These are phyloP conservation scores for Spathaspora sp. DNA, from an alignment of 805 yeast genomes.

Conservation along the genomic window DNA sequence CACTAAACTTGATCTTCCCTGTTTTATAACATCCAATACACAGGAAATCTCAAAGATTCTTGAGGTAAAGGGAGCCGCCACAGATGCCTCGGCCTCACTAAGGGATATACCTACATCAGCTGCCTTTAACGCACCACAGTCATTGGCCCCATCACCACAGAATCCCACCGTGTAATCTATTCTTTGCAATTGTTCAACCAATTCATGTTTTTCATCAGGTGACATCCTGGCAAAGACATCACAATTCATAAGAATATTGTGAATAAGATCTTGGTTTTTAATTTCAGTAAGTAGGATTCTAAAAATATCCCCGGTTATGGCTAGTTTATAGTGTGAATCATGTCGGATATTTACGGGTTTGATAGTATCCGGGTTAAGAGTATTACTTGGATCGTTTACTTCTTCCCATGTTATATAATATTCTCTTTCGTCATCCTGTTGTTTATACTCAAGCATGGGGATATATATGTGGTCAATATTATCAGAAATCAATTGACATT, in stretches of 20 bases:
- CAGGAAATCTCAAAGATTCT: conserved; percentile 87
- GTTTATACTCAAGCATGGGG: conserved; percentile 52
- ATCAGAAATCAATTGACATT: conserved; percentile 63
- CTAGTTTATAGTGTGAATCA: conserved; percentile 53
- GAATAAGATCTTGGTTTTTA: conserved; percentile 36
- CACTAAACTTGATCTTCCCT: conserved; percentile 92
- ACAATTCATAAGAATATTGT: conserved; percentile 63
- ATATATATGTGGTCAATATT: conserved; percentile 37
- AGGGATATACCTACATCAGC: conserved; percentile 96
- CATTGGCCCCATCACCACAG: conserved; percentile 99
- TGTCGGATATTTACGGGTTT: conserved; percentile 37
- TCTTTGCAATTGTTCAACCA: conserved; percentile 80
- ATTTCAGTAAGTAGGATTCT: conserved; percentile 64
- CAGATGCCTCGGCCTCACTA: conserved; percentile 97
- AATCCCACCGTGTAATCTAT: conserved; percentile 92
- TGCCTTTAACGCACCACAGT: conserved; percentile 96
- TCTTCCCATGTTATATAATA: conserved; percentile 61
- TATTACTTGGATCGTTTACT: conserved; percentile 52
- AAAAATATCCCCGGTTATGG: conserved; percentile 91
- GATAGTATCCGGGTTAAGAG: conserved; percentile 63
- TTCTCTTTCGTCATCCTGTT: conserved; percentile 18
- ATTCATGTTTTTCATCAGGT: conserved; percentile 96
- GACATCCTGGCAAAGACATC: conserved; percentile 95
- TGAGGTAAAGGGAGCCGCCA: conserved; percentile 97
- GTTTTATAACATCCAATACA: conserved; percentile 84